These are phyloP conservation scores for Suillus paluster DNA, from an alignment of 768 basidiomycete species.

Conservation along the genomic window DNA sequence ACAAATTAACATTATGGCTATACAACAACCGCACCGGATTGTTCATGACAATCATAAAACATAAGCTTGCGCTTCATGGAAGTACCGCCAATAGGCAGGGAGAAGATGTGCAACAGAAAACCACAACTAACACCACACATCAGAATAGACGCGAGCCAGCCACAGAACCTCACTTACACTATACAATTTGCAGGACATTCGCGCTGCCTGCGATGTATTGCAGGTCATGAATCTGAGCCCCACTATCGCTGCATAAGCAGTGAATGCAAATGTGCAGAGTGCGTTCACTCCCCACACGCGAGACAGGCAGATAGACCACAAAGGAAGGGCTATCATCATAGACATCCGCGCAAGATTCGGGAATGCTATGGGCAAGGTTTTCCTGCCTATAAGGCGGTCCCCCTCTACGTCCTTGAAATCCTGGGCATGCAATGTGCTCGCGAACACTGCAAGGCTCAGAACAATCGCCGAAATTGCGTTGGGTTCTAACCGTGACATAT, in stretches of 20 bases:
- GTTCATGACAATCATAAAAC: background rate
- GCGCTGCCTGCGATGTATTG: constrained; percentile 21
- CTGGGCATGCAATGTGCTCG: constrained; percentile 36
- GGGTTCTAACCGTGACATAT: constrained; percentile 15
- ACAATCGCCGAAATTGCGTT: constrained; percentile 24
- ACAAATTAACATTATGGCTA: background rate
- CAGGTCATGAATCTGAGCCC: constrained; percentile 25
- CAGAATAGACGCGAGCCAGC: background rate
- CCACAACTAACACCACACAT: constrained; percentile 4
- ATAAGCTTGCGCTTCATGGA: background rate
- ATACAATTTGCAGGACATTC: constrained; percentile 27
- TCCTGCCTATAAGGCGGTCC: constrained; percentile 38
- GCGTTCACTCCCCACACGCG: constrained; percentile 23
- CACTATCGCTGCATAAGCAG: constrained; percentile 19
- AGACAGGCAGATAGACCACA: constrained; percentile 29
- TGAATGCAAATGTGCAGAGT: constrained; percentile 18
- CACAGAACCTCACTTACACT: constrained; percentile 18
- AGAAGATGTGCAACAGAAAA: constrained; percentile 14
- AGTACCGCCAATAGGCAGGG: constrained; percentile 15
- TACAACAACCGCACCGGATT: background rate
- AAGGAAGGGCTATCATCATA: constrained; percentile 22
- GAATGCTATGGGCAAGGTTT: constrained; percentile 45
- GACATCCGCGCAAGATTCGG: constrained; percentile 31
- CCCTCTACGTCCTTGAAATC: constrained; percentile 45
- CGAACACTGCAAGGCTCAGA: constrained; percentile 31